Conservation (phyloP, 148 eudicot genomes). For the Cornus controversa region DNA sequence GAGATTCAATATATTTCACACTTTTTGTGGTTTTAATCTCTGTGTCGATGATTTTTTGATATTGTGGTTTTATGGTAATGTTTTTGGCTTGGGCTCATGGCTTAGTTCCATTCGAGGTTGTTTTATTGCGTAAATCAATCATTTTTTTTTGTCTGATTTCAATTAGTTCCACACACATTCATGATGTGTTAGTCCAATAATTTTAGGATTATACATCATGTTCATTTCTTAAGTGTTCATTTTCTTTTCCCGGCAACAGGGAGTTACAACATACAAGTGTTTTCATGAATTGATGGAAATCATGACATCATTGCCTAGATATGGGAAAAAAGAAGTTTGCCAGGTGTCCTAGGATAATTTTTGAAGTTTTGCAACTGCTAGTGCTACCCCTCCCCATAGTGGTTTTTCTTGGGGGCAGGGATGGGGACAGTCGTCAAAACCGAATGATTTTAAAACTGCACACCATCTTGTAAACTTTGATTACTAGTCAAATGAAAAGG, state of each 20-base stretch:
- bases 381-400: no score
- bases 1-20: neutral
- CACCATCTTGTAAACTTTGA: neutral
- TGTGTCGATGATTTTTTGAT: neutral
- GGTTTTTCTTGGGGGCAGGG: no score
- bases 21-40: no score
- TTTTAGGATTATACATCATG: neutral
- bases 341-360: no score
- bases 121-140: neutral
- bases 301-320: neutral
- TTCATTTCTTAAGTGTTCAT: neutral
- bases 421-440: no score
- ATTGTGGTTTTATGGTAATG: no score
- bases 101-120: neutral
- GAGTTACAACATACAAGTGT: no score
- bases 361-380: no score
- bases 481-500: neutral
- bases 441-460: neutral
- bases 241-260: no score
- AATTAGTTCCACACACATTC: neutral
- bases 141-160: neutral
- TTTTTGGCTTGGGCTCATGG: neutral
- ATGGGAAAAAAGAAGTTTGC: neutral
- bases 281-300: no score
- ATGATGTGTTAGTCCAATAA: neutral